phyloP scores from a whole-genome alignment of 768 basidiomycete genomes.

The Lactifluus hygrophoroides region DNA sequence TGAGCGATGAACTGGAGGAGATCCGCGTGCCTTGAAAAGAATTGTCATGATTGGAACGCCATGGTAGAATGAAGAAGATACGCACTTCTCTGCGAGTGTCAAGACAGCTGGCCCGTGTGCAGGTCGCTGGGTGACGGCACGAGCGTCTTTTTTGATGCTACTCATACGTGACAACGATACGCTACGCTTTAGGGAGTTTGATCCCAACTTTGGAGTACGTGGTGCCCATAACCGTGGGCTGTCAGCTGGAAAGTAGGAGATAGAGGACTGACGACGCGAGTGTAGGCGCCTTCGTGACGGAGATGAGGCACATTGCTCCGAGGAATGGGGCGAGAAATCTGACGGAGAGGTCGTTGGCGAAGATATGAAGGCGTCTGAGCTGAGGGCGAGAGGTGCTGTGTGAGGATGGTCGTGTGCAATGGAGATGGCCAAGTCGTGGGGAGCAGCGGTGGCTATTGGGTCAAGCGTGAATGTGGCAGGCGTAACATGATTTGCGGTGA shows the following conservation, averaged over 20 bases:
- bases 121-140: constrained; percentile 21
- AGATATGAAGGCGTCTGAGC: constrained; percentile 12
- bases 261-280: constrained; percentile 43
- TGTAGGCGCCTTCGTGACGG: constrained; percentile 20
- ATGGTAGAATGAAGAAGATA: constrained; percentile 11
- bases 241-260: constrained; percentile 38
- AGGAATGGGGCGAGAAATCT: constrained; percentile 17
- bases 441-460: constrained; percentile 27
- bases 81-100: constrained; percentile 68
- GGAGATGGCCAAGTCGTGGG: constrained; percentile 42
- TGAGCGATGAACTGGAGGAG: constrained; percentile 79
- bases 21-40: constrained; percentile 55
- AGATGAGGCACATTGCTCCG: constrained; percentile 19
- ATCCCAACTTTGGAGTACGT: background rate
- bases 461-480: background rate
- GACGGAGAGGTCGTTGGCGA: constrained; percentile 24
- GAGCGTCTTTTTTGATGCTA: background rate
- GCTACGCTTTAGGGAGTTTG: background rate
- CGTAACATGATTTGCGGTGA: background rate
- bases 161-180: background rate
- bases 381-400: constrained; percentile 14
- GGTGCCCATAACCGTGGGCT: constrained; percentile 22
- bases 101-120: constrained; percentile 35
- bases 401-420: constrained; percentile 24
- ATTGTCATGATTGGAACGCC: background rate